These are phyloP conservation scores for Chrysanthemum lavandulifolium DNA, from an alignment of 129 eudicot genomes.

Conservation along the genomic window DNA sequence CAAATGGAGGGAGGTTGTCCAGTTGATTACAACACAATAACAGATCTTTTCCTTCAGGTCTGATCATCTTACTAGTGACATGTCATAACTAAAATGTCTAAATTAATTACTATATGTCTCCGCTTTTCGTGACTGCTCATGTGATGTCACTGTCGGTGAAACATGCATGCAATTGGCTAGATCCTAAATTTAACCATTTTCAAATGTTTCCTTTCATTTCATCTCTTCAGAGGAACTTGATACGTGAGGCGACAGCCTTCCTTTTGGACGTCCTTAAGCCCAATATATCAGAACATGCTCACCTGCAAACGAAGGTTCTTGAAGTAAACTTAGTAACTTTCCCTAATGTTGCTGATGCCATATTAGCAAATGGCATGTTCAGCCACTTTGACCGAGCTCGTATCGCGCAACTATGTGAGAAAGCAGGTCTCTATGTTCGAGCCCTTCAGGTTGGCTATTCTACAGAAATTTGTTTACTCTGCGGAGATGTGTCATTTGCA, in stretches of 20 bases:
- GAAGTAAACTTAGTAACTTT: constrained; percentile 24
- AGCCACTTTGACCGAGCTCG: constrained; percentile 46
- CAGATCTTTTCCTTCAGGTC: constrained; percentile 99
- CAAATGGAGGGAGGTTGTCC: constrained; percentile 99
- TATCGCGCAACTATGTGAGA: background rate
- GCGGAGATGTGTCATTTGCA: background rate
- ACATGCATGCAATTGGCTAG: too few species aligned
- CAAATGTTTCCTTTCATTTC: background rate
- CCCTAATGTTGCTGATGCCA: constrained; percentile 98
- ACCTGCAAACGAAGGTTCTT: constrained; percentile 62
- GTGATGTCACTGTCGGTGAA: too few species aligned
- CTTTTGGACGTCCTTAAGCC: constrained; percentile 84
- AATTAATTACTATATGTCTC: too few species aligned
- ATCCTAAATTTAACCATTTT: too few species aligned
- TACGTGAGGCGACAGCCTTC: constrained; percentile 92
- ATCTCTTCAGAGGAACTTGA: constrained; percentile 73
- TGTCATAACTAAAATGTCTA: too few species aligned
- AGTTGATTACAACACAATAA: constrained; percentile 91
- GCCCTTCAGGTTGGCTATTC: background rate
- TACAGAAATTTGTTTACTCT: background rate
- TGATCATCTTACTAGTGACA: too few species aligned
- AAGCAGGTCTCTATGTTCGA: background rate
- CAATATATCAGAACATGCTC: constrained; percentile 76
- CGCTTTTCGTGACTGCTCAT: too few species aligned
- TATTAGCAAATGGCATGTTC: constrained; percentile 94